Conservation (phyloP, 345 rosid genomes). For the Camelina neglecta region DNA sequence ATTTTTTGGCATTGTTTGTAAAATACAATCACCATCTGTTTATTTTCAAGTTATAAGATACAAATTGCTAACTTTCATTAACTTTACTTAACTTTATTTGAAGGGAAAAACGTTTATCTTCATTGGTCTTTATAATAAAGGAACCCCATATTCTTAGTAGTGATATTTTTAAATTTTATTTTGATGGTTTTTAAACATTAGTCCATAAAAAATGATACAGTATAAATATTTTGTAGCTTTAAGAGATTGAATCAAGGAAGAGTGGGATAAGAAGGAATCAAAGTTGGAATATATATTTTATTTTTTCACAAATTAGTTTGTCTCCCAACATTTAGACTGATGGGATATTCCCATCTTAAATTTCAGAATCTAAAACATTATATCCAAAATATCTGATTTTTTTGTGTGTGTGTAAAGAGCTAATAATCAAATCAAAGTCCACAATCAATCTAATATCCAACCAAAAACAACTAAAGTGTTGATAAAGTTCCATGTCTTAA, state of each 20-base stretch:
- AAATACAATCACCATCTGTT: no score
- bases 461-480: slow-evolving; percentile 26
- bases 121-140: neutral
- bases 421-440: slow-evolving; percentile 16
- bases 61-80: neutral
- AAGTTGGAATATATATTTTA: neutral
- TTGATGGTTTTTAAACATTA: neutral
- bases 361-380: slow-evolving; percentile 13
- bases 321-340: slow-evolving; percentile 28
- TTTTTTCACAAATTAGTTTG: slow-evolving; percentile 24
- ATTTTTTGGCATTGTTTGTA: no score
- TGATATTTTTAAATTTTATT: neutral
- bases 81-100: no score
- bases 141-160: neutral
- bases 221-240: neutral
- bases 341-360: slow-evolving; percentile 28
- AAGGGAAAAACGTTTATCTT: neutral
- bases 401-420: slow-evolving; percentile 9
- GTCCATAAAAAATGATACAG: neutral
- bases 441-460: slow-evolving; percentile 32
- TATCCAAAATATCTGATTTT: slow-evolving; percentile 11
- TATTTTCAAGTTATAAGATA: no score
- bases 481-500: slow-evolving; percentile 14
- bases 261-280: slow-evolving; percentile 33
- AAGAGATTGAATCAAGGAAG: neutral